Base-by-base conservation (phyloP, 176 grass and related monocot species). In the Oryza longistaminata region DNA sequence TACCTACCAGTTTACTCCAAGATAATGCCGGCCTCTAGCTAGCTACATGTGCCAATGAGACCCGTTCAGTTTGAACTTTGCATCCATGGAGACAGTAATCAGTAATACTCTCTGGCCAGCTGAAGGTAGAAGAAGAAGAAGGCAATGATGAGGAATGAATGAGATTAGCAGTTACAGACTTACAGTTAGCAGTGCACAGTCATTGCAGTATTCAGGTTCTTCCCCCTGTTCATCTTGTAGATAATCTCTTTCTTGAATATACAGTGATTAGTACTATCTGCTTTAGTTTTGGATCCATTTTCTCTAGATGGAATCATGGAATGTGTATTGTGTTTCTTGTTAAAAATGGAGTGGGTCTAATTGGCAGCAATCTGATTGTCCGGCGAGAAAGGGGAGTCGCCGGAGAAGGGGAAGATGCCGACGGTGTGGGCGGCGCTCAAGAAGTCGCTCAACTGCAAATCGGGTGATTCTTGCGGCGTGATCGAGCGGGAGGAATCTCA, bases 341-440 rank as follows among this genome's bases (percentile, higher is more conserved):
- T 46, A 11, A 79, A 81, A 87, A 70, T 64, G 78, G 83, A 33
- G 2, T 6, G 8, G 2, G 24, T 49, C 78, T n/a, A 9, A 14
- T 49, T 26, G 1, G 17, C 37, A 85, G 62, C 39, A 49, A 40
- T 21, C 17, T 14, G 5, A 21, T 69, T 46, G 44, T 29, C 58
- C 46, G 4, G 68, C 50, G 55, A 79, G 70, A 16, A 73, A 26
- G 22, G 39, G 19, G 58, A 75, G 42, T 11, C 13, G 50, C 64
- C 34, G 34, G 60, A 46, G 67, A 61, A 67, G 64, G 42, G 27
- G 27, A 60, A 81, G 77, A 82, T 83, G 84, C 67, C 87, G 70
- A 87, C 81, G 65, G 64, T 96, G 76, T 96, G 94, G 94, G 50
- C 85, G 88, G 70, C 91, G 58, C 87, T 96, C 25, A 96, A 96